These are phyloP conservation scores for Hyparrhenia diplandra DNA, from an alignment of 176 grass and related monocot species.

Conservation along the genomic window DNA sequence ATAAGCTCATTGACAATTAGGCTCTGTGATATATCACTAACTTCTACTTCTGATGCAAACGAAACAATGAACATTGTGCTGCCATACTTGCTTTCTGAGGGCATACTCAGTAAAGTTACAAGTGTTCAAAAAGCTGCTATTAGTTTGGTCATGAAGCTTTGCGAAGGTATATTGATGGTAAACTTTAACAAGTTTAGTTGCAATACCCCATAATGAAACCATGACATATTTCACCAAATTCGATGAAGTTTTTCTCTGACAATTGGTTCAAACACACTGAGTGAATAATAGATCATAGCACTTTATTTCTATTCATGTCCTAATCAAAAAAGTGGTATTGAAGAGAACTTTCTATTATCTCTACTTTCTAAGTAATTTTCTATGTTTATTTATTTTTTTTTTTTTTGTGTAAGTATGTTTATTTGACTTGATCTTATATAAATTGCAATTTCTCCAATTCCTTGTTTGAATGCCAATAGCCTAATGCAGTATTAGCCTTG, in stretches of 20 bases:
- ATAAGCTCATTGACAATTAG: constrained; percentile 80
- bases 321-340: not conserved
- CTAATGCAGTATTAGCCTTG: not conserved
- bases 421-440: constrained; percentile 11
- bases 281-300: not conserved
- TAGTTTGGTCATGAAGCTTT: constrained; percentile 94
- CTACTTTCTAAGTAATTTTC: not conserved
- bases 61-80: constrained; percentile 89
- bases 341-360: not conserved
- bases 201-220: not conserved
- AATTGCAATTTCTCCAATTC: constrained; percentile 2
- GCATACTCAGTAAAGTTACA: constrained; percentile 94
- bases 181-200: constrained; percentile 15
- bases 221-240: constrained; percentile 13
- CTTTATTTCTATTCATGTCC: not conserved
- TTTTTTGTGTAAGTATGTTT: too few relatives aligned
- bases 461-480: not conserved
- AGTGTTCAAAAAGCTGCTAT: constrained; percentile 91
- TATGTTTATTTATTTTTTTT: constrained; percentile 25
- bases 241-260: not conserved
- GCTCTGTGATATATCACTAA: constrained; percentile 84
- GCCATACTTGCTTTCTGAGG: constrained; percentile 89
- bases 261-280: not conserved
- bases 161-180: constrained; percentile 57
- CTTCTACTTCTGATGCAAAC: constrained; percentile 69